Conservation (phyloP, 208 protist genomes). For the Trypanosoma lewisi region DNA sequence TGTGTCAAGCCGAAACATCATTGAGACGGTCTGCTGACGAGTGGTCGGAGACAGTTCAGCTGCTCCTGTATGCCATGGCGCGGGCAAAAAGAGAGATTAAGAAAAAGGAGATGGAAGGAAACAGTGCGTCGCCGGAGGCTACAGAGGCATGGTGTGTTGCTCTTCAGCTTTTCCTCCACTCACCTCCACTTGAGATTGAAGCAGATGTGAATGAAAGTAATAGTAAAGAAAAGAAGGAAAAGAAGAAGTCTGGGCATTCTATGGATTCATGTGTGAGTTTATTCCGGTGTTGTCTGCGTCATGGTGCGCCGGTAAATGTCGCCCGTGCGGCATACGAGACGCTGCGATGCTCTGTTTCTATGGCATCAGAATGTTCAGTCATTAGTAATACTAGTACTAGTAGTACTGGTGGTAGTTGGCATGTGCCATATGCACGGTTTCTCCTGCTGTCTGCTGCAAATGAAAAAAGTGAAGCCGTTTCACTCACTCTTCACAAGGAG, state of each 20-base stretch:
- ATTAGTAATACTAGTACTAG: neutral
- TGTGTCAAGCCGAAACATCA: slow-evolving; percentile 3
- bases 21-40: slow-evolving; percentile 2
- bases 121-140: neutral
- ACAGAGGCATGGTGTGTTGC: slow-evolving; percentile 2
- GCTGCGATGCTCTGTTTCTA: neutral
- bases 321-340: slow-evolving; percentile 19
- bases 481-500: slow-evolving; percentile 16
- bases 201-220: too few relatives aligned
- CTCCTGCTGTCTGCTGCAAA: neutral
- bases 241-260: neutral
- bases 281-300: slow-evolving; percentile 18
- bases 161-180: slow-evolving; percentile 17
- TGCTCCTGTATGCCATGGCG: slow-evolving; percentile 16
- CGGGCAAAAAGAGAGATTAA: neutral
- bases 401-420: neutral
- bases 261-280: slow-evolving; percentile 9
- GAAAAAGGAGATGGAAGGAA: neutral
- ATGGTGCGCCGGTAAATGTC: slow-evolving; percentile 20
- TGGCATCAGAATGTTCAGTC: neutral
- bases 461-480: neutral
- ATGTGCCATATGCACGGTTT: slow-evolving; percentile 20
- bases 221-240: too few relatives aligned
- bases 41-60: slow-evolving; percentile 12
- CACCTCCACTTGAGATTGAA: neutral